Base-by-base conservation (phyloP, 2,329 filamentous ascomycete species). In the Cladosporium sp. region DNA sequence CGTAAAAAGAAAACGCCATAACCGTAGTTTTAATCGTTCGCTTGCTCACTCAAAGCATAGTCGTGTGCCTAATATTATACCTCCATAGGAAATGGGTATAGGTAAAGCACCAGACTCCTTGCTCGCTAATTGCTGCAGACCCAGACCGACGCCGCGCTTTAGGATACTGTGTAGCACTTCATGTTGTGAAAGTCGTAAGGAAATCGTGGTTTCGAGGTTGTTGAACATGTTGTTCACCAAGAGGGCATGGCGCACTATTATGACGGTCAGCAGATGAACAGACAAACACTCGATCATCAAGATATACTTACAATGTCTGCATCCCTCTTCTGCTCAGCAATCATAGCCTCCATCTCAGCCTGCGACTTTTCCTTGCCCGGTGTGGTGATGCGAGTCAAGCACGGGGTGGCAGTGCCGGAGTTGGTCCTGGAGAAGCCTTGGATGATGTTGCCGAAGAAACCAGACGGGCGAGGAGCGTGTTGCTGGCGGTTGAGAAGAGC, bases 321-420 rank as follows among this genome's bases (percentile, higher is more conserved):
- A 45, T 63, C 63, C 19, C 55, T 55, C 54, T 61, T 62, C 52
- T 54, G 54, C 57, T 64, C 62, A 3, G 59, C 51, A 50, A 60
- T 57, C 22, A 57, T 38, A 51, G 53, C 55, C 49, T 64, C 61
- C 15, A 60, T 41, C 41, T 64, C 60, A 13, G 55, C 56, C 42
- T 57, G 52, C 3, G 56, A 55, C 50, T 57, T 57, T 49, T 56
- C 50, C 38, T 55, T 58, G 13, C 40, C 51, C 11, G 55, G 54
- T 3, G 39, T 51, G 12, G 39, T 36, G 30, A 9, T 27, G 5
- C 55, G 55, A 9, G 53, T 55, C 18, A 48, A 49, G 8, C 43
- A 49, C 6, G 58, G 58, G 6, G 56, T 60, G 11, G 43, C 51
- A 38, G 39, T 46, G 8, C 51, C 53, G 38, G 45, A 35, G 33